Evolutionary conservation across 345 rosid genomes (phyloP).

Genomic region (Eucalyptus melliodora): DNA sequence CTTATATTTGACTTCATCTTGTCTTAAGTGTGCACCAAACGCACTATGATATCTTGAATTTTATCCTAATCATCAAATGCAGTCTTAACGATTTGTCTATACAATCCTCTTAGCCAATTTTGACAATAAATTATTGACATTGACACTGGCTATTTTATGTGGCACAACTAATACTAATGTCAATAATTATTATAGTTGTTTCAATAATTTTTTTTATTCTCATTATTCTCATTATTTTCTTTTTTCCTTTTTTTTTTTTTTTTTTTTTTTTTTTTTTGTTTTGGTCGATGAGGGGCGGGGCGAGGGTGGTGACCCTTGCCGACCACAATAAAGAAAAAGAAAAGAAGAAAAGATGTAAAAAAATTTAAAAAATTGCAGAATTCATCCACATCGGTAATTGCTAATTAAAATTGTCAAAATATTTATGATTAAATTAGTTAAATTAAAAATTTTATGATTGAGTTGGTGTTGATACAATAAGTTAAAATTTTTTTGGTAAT

Average conservation of each 20-base stretch:
- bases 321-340: neutral
- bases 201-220: too few relatives aligned
- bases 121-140: neutral
- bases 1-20: too few relatives aligned
- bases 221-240: too few relatives aligned
- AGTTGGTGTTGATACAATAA: neutral
- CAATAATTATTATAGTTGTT: neutral
- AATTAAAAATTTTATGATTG: accelerated
- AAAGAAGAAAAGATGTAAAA: neutral
- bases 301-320: neutral
- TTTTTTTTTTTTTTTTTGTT: too few relatives aligned
- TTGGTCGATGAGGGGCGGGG: neutral
- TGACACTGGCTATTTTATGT: neutral
- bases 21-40: too few relatives aligned
- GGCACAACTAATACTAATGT: accelerated
- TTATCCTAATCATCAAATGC: too few relatives aligned
- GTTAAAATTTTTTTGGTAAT: neutral
- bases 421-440: neutral
- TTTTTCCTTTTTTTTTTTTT: too few relatives aligned
- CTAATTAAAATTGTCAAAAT: neutral
- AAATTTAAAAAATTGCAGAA: neutral
- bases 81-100: too few relatives aligned
- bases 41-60: too few relatives aligned
- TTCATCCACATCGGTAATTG: neutral
- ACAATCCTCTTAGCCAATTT: neutral